Evolutionary conservation across 148 eudicot genomes (phyloP).

Genomic region (Diospyros lotus): DNA sequence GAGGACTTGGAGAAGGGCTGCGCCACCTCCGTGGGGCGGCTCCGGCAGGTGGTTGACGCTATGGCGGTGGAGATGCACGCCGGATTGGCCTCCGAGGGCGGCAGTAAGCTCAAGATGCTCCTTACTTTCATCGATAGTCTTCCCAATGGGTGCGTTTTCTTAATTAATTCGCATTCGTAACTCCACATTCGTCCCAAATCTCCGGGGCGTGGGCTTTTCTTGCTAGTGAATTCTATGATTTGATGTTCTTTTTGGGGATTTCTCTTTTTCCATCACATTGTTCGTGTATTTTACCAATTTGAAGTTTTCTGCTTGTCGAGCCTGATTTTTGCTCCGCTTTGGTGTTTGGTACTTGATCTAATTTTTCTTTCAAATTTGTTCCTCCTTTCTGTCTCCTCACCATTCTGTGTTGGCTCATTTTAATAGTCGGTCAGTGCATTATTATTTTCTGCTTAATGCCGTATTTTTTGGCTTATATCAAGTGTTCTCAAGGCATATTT

Average conservation of each 20-base stretch:
- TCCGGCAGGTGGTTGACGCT: slow-evolving; percentile 87
- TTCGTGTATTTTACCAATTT: neutral
- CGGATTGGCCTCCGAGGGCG: slow-evolving; percentile 93
- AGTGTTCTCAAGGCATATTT: neutral
- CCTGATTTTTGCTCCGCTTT: neutral
- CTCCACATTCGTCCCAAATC: neutral
- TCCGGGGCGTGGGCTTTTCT: neutral
- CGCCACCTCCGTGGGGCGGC: slow-evolving; percentile 53
- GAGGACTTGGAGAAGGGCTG: slow-evolving; percentile 60
- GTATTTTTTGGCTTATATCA: neutral
- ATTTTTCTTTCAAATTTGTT: neutral
- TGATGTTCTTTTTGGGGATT: neutral
- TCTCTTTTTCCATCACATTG: slow-evolving; percentile 2
- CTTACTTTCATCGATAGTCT: slow-evolving; percentile 74
- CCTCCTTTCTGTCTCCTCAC: slow-evolving; percentile 11
- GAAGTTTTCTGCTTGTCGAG: neutral
- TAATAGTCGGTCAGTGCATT: neutral
- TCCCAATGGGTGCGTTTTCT: slow-evolving; percentile 59
- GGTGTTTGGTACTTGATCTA: slow-evolving; percentile 6
- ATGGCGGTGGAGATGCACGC: slow-evolving; percentile 99
- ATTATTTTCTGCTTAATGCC: neutral
- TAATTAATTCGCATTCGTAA: neutral
- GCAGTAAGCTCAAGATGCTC: slow-evolving; percentile 92
- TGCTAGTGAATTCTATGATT: neutral
- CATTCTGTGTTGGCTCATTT: neutral